phyloP scores from a whole-genome alignment of 106 monocot genomes.

The Dendrobium chrysotoxum region DNA sequence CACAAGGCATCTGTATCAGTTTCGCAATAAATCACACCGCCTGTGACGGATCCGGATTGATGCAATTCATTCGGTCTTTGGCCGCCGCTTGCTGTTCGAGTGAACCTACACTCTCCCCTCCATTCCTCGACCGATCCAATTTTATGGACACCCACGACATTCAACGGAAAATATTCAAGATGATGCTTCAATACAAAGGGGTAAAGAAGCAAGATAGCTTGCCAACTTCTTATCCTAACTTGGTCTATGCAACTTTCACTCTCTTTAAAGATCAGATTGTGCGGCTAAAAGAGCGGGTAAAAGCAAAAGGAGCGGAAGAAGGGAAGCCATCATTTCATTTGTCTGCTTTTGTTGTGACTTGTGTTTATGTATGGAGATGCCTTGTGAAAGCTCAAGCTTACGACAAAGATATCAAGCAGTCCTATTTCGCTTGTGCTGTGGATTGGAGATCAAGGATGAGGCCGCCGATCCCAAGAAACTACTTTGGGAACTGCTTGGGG shows the following conservation, averaged over 20 bases:
- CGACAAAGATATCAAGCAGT: not conserved
- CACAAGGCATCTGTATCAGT: not conserved
- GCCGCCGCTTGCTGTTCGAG: not conserved
- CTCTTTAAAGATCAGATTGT: not conserved
- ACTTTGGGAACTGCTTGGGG: conserved; percentile 38
- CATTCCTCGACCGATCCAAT: not conserved
- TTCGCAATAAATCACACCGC: not conserved
- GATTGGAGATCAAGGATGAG: conserved; percentile 18
- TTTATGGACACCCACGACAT: not conserved
- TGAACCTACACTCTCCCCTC: not conserved
- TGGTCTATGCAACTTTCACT: too few relatives aligned
- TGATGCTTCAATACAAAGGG: too few relatives aligned
- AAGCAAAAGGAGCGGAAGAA: too few relatives aligned
- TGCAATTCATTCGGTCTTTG: conserved; percentile 21
- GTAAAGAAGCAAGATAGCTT: not conserved
- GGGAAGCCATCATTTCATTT: not conserved
- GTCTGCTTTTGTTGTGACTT: conserved; percentile 23
- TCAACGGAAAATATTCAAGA: not conserved
- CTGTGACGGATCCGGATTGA: conserved; percentile 8
- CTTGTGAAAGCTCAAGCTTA: not conserved
- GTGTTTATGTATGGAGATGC: conserved; percentile 18
- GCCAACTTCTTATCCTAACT: not conserved
- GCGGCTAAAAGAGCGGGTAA: too few relatives aligned
- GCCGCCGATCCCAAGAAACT: conserved; percentile 19
- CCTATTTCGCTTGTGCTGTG: not conserved